Conservation (phyloP, 306 rosid genomes). For the Cicer judaicum region DNA sequence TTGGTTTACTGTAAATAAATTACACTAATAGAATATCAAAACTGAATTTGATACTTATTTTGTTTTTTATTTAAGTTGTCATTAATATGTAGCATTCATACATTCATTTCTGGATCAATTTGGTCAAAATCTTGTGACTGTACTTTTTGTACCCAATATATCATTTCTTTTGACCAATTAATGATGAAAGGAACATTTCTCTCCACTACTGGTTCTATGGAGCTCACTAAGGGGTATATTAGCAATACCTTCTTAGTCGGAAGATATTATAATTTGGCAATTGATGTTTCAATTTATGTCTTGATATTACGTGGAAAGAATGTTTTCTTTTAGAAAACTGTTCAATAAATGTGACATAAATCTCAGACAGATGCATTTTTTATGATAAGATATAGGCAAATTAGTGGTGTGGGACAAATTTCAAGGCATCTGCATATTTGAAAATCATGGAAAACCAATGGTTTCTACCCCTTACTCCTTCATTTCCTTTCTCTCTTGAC, state of each 20-base stretch:
- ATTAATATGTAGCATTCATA: not conserved
- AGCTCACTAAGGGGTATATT: conserved; percentile 25
- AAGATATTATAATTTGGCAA: conserved; percentile 10
- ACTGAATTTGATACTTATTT: not conserved
- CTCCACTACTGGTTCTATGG: not conserved
- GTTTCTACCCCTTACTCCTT: conserved; percentile 21
- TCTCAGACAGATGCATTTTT: conserved; percentile 10
- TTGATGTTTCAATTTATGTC: not conserved
- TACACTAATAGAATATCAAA: not conserved
- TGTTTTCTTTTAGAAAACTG: not conserved
- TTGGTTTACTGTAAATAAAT: not conserved
- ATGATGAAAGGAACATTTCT: conserved; percentile 13
- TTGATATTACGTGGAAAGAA: conserved; percentile 5
- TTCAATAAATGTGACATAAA: not conserved
- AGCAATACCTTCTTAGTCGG: not conserved
- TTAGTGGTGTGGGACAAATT: conserved; percentile 27
- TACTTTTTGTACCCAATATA: not conserved
- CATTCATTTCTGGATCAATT: not conserved
- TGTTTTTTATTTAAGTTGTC: not conserved
- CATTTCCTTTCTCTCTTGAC: conserved; percentile 34
- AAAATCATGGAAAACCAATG: conserved; percentile 11
- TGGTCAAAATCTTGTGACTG: conserved; percentile 2
- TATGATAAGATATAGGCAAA: conserved; percentile 34
- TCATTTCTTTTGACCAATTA: conserved; percentile 18
- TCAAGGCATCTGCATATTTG: conserved; percentile 28